Evolutionary conservation across 495 filamentous ascomycete species (phyloP).

Genomic region (Hyaloscypha finlandica): DNA sequence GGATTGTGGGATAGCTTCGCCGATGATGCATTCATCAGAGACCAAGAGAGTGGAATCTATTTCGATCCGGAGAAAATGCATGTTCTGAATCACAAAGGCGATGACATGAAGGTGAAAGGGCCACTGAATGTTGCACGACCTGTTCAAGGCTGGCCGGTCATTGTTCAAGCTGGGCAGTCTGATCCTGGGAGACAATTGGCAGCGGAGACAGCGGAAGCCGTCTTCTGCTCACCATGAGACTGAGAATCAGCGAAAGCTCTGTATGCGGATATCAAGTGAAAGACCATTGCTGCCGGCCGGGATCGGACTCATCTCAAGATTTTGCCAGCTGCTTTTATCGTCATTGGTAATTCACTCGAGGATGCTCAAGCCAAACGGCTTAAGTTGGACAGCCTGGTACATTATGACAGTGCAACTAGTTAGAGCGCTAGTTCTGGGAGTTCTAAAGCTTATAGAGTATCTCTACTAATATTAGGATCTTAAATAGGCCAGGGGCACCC

Average conservation of each 20-base stretch:
- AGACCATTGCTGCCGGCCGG: slow-evolving; percentile 51
- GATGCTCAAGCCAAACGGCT: slow-evolving; percentile 52
- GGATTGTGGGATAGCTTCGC: slow-evolving; percentile 40
- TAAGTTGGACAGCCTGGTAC: slow-evolving; percentile 52
- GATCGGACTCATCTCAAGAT: slow-evolving; percentile 60
- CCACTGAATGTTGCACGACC: slow-evolving; percentile 62
- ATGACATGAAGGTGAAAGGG: slow-evolving; percentile 65
- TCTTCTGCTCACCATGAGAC: slow-evolving; percentile 49
- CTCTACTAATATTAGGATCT: too few relatives aligned
- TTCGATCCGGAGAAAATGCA: slow-evolving; percentile 61
- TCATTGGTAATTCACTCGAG: slow-evolving; percentile 55
- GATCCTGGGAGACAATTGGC: slow-evolving; percentile 64
- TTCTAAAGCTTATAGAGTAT: too few relatives aligned
- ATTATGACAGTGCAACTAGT: slow-evolving; percentile 36
- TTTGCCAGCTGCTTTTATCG: slow-evolving; percentile 58
- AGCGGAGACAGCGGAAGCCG: slow-evolving; percentile 61
- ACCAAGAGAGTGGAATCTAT: slow-evolving; percentile 59
- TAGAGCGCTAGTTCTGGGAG: too few relatives aligned
- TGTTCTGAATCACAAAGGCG: slow-evolving; percentile 65
- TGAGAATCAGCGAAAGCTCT: slow-evolving; percentile 51
- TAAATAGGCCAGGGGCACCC: too few relatives aligned
- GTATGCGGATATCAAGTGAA: slow-evolving; percentile 55
- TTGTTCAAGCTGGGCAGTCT: slow-evolving; percentile 68
- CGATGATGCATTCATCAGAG: slow-evolving; percentile 55
- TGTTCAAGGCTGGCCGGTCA: slow-evolving; percentile 56